phyloP scores from a whole-genome alignment of 2,329 filamentous ascomycete genomes.

The Penicillium sp. region DNA sequence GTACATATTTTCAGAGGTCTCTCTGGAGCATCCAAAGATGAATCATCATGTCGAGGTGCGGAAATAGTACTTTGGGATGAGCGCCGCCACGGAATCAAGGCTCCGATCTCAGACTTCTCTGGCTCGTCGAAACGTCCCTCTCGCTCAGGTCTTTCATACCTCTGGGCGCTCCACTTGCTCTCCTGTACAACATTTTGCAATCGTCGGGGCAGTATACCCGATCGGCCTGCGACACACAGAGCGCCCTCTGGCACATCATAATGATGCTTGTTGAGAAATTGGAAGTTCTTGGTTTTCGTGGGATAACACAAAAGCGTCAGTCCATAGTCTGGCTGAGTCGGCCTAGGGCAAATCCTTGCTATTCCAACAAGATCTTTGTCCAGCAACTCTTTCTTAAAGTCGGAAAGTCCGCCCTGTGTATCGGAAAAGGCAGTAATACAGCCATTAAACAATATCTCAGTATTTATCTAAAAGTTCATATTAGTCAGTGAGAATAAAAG shows the following conservation, averaged over 20 bases:
- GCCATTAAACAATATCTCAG: constrained; percentile 22
- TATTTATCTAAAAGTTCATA: constrained; percentile 7
- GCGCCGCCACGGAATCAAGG: neutral
- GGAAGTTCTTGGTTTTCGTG: constrained; percentile 22
- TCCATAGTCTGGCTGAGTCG: neutral
- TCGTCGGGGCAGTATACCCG: constrained; percentile 1
- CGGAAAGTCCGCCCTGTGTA: constrained; percentile 23
- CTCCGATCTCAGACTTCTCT: neutral
- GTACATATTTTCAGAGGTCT: neutral
- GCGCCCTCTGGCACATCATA: neutral
- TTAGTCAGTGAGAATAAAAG: constrained; percentile 1
- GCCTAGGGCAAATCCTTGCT: constrained; percentile 18
- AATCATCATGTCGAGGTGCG: neutral
- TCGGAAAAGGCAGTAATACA: constrained; percentile 34
- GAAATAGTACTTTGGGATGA: neutral
- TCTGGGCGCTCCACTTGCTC: neutral
- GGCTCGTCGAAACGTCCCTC: constrained; percentile 10
- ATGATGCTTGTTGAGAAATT: constrained; percentile 19
- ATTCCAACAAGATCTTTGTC: constrained; percentile 27
- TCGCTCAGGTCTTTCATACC: constrained; percentile 10
- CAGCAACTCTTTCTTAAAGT: constrained; percentile 25
- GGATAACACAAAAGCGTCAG: constrained; percentile 28
- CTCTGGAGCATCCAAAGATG: neutral
- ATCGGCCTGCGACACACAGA: constrained; percentile 7
- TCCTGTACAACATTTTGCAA: neutral